Evolutionary conservation across 306 rosid genomes (phyloP).

Genomic region (Vigna trinervia): DNA sequence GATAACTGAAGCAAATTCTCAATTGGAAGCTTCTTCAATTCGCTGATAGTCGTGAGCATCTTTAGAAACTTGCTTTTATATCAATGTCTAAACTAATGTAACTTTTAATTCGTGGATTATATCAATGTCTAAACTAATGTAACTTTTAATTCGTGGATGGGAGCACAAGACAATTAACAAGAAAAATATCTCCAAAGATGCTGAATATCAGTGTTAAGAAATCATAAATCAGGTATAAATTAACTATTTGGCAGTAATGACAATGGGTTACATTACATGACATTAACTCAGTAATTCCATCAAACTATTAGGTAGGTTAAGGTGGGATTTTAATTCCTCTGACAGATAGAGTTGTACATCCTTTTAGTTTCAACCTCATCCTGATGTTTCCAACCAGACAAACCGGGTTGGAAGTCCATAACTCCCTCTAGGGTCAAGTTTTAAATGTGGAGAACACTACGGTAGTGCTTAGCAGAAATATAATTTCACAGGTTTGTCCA

Average conservation of each 20-base stretch:
- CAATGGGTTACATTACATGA: background rate
- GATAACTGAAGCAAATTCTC: background rate
- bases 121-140: background rate
- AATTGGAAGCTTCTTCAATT: background rate
- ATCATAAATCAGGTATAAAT: background rate
- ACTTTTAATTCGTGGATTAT: background rate
- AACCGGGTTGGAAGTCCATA: background rate
- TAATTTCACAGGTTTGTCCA: too few species aligned
- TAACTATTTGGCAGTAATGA: background rate
- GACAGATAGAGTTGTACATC: background rate
- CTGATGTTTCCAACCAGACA: background rate
- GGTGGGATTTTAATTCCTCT: background rate
- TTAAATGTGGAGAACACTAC: background rate
- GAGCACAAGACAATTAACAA: background rate
- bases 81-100: background rate
- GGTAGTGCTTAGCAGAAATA: background rate
- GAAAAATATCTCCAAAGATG: background rate
- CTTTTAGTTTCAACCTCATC: background rate
- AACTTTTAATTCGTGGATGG: background rate
- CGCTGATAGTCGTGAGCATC: background rate
- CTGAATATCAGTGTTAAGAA: background rate
- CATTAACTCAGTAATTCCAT: background rate
- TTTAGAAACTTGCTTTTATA: background rate
- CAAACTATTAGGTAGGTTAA: background rate
- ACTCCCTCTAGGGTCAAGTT: background rate